Percentiles rank a stretch among this genome's conserved stretches.
Conservation (phyloP, 2,329 filamentous ascomycete species). For the Diplodia seriata region DNA sequence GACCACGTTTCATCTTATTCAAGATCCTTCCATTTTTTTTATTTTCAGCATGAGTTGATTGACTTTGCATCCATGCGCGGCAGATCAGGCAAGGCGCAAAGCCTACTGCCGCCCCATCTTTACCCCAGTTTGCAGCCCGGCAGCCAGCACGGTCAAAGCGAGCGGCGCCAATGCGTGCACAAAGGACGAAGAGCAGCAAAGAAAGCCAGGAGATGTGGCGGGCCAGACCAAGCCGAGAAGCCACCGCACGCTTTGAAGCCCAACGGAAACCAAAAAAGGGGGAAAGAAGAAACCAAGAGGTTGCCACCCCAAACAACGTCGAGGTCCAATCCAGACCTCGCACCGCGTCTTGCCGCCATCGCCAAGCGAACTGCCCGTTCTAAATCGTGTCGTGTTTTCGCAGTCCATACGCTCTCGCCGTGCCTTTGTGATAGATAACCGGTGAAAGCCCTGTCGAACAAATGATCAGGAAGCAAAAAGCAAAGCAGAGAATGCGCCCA, state of each 20-base stretch:
- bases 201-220: not conserved
- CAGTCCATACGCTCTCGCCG: constrained; percentile 15
- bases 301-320: not conserved
- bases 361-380: constrained; percentile 19
- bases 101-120: not conserved
- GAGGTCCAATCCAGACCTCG: constrained; percentile 2
- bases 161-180: constrained; percentile 19
- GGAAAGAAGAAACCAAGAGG: constrained; percentile 14
- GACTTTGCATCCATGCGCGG: constrained; percentile 16
- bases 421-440: constrained; percentile 8
- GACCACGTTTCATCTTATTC: constrained; percentile 12
- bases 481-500: constrained; percentile 19
- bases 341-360: not conserved
- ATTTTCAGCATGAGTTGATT: constrained; percentile 8
- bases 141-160: constrained; percentile 15
- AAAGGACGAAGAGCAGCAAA: not conserved
- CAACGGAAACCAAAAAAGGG: constrained; percentile 17
- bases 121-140: not conserved
- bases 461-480: constrained; percentile 22
- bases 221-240: constrained; percentile 11
- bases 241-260: constrained; percentile 8
- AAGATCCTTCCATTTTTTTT: constrained; percentile 23
- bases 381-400: constrained; percentile 26
- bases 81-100: not conserved
- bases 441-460: constrained; percentile 16